Base-by-base conservation (phyloP, 352 stramenopile genomes). In the Pythium graminicola region DNA sequence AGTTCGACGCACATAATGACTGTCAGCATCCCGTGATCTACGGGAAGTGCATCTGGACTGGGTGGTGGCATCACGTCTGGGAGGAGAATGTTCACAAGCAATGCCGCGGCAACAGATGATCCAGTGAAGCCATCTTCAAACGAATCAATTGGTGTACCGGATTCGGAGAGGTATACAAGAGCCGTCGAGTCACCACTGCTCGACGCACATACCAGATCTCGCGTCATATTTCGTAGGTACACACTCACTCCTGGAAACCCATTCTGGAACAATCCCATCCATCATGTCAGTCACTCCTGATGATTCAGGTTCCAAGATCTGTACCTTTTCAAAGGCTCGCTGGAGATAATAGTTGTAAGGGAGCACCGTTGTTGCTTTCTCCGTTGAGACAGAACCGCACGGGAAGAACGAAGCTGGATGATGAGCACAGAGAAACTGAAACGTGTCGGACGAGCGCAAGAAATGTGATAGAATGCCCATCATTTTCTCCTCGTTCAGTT, bases 1-100 rank as follows among this genome's bases (percentile, higher is more conserved):
- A 93, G 63, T 43, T 93, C 83, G 33, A 93, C 69, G 52, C 75
- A 89, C 83, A 93, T 93, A 62, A 93, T 87, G 28, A 89, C 67
- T 10, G 82, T 84, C 41, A 93, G 67, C 62, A 89, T 87, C 45
- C 72, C 75, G 54, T 89, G 83, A 49, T 93, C 79, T 47, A 93
- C 72, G 6, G 83, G 83, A 7, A 79, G 81, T 9, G 78, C 76
- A 41, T 91, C 81, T 19, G 83, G 83, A 28, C 69, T 88, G 19
- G 83, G 83, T 35, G 78, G 77, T 4, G 69, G 58, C 5, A 66
- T 85, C 32, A 85, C 79, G 81, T 72, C 67, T 24, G 83, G 78
- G 6, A 93, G 55, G 4, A 90, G 52, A 26, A 93, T 76, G 54
- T 93, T 93, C 24, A 93, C 43, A 28, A 90, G 58, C 17, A 72